Evolutionary conservation across 169 alveolate genomes (phyloP).

Genomic region (Hepatocystis sp.): DNA sequence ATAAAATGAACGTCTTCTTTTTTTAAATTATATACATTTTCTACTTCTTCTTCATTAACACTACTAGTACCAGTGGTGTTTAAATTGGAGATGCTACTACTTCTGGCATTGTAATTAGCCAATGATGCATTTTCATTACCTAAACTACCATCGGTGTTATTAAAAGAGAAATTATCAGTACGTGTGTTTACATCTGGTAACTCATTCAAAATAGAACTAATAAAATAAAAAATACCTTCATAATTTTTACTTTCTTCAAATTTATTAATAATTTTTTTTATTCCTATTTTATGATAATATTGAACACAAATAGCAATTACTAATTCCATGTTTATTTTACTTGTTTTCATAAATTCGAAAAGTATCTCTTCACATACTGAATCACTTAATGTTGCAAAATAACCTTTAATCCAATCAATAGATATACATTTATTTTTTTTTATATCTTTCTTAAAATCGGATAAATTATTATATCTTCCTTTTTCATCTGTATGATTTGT

Average conservation of each 20-base stretch:
- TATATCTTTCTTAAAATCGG: neutral
- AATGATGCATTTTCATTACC: neutral
- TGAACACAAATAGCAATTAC: conserved; percentile 79
- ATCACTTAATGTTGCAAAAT: conserved; percentile 71
- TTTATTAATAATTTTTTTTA: conserved; percentile 77
- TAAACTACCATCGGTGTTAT: conserved; percentile 12
- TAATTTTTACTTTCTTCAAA: conserved; percentile 76
- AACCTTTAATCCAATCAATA: conserved; percentile 65
- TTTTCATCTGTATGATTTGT: neutral
- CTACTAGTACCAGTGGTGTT: neutral
- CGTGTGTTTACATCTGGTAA: conserved; percentile 39
- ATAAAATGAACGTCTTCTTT: conserved; percentile 77
- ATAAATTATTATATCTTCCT: neutral
- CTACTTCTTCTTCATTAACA: neutral
- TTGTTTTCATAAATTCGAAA: conserved; percentile 79
- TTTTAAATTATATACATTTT: conserved; percentile 49
- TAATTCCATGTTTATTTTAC: conserved; percentile 74
- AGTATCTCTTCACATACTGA: conserved; percentile 73
- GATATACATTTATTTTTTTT: conserved; percentile 33
- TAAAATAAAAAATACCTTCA: conserved; percentile 74
- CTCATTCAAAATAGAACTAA: conserved; percentile 64
- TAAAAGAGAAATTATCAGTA: conserved; percentile 2
- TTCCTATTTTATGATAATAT: conserved; percentile 82
- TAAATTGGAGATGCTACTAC: neutral
- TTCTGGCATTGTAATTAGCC: neutral